A percentile compares a stretch with the other conserved stretches of the same genome.
Evolutionary conservation across 768 basidiomycete species (phyloP).

Genomic region (Pleurotus platypus): DNA sequence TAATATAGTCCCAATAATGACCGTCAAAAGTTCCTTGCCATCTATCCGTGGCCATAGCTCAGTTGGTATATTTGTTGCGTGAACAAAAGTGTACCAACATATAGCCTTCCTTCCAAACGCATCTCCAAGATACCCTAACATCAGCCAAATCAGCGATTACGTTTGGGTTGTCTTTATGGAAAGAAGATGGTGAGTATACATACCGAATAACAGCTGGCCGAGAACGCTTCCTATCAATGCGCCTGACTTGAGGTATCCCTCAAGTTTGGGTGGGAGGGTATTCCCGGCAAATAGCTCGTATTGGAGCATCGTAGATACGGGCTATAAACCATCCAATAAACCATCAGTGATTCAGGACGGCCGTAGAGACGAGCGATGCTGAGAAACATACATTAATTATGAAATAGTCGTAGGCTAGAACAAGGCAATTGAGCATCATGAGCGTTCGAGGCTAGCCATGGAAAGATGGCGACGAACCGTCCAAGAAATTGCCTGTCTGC

Average conservation of each 20-base stretch:
- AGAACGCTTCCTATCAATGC: conserved; percentile 75
- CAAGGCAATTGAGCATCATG: background rate
- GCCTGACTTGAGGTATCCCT: conserved; percentile 60
- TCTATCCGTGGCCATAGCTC: conserved; percentile 30
- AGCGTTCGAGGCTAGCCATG: conserved; percentile 11
- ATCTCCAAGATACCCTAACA: conserved; percentile 59
- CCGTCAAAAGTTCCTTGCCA: conserved; percentile 77
- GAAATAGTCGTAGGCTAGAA: conserved; percentile 64
- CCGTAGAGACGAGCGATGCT: background rate
- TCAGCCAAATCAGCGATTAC: background rate
- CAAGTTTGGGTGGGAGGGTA: conserved; percentile 46
- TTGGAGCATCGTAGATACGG: conserved; percentile 65
- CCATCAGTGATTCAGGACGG: too few species aligned
- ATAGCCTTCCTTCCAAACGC: conserved; percentile 66
- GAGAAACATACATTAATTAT: conserved; percentile 54
- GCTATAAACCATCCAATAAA: conserved; percentile 28
- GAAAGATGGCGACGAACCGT: conserved; percentile 34
- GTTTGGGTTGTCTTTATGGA: background rate
- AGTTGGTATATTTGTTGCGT: background rate
- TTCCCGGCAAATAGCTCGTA: conserved; percentile 55
- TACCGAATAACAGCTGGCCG: conserved; percentile 63
- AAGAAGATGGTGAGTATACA: background rate
- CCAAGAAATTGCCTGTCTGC: conserved; percentile 69
- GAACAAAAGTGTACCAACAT: conserved; percentile 29
- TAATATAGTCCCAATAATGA: conserved; percentile 75